Evolutionary conservation across 352 stramenopile genomes (phyloP).

Genomic region (Thalassiosira livingstoniorum): DNA sequence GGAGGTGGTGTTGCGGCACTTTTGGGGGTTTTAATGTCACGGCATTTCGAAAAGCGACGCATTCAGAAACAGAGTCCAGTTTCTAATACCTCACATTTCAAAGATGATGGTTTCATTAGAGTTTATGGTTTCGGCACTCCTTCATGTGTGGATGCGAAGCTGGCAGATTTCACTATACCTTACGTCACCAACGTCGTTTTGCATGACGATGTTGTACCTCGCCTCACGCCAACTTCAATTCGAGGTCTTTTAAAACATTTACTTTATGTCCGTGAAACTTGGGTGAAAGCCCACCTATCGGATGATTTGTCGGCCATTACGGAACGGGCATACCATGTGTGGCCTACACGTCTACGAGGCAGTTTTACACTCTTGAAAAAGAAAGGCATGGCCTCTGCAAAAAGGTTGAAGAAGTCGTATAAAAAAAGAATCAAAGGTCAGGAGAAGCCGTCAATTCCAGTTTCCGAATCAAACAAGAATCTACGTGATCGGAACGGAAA

Average conservation of each 20-base stretch:
- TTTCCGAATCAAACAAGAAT: not conserved
- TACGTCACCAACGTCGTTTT: constrained; percentile 45
- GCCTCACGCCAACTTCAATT: constrained; percentile 85
- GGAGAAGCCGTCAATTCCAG: not conserved
- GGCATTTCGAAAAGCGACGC: constrained; percentile 64
- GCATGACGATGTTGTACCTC: constrained; percentile 86
- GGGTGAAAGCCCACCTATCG: constrained; percentile 85
- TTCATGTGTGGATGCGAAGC: constrained; percentile 78
- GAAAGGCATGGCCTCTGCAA: constrained; percentile 31
- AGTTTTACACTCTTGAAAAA: constrained; percentile 62
- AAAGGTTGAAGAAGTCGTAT: constrained; percentile 55
- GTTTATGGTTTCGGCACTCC: constrained; percentile 82
- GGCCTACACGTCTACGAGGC: constrained; percentile 51
- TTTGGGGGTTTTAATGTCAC: constrained; percentile 80
- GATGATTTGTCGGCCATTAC: constrained; percentile 85
- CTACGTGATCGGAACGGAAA: constrained; percentile 1
- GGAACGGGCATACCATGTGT: constrained; percentile 71
- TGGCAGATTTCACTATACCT: constrained; percentile 67
- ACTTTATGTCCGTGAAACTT: constrained; percentile 83
- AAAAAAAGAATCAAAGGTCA: constrained; percentile 37
- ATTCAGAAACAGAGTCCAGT: not conserved
- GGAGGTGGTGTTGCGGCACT: constrained; percentile 86
- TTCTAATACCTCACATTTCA: constrained; percentile 33
- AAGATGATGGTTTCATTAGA: constrained; percentile 54
- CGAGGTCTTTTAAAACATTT: constrained; percentile 86